Evolutionary conservation across 148 eudicot species (phyloP), one percentile per base, ranked within the genome.

Genomic region (Silene uniflora): DNA sequence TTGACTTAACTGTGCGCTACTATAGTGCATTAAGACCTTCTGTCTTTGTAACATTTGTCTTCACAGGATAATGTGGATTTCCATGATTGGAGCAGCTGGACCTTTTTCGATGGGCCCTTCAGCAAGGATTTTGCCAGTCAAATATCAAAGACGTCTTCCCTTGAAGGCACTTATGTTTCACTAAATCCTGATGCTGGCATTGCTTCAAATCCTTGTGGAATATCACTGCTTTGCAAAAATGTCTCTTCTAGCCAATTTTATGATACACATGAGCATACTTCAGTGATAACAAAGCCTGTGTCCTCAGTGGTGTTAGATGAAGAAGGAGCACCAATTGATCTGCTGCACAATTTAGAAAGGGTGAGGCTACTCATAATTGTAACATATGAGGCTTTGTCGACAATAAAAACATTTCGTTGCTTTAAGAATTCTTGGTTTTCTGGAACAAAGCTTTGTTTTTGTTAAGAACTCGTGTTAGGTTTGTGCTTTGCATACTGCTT

Each of bases 21-120:
- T 71, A 19, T 27, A 27, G 21, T 72, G 56, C 39, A 32, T 54
- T 21, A 61, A 56, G 23, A 32, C 29, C 11, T 12, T 39, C 63
- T 39, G 59, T 54, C 24, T 32, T 61, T 22, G 61, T 62, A 8
- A 62, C 64, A 10, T 75, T 69, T 84, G 58, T 44, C 79, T 75
- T 64, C 63, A 67, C 85, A 94, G 98, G 92, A 84, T 70, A 81
- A 83, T 76, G 66, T 70, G 46, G 73, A 66, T 17, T 69, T 78
- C 49, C 68, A 84, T 67, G 91, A 94, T 64, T 94, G 98, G 98
- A 88, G 91, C 75, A 81, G 85, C 25, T 94, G 91, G 97, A 76
- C 74, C 52, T 86, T 92, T 80, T 64, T 73, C 75, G 91, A 89
- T 35, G 83, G 66, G 73, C 75, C 77, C 73, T 82, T 80, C 74